These are phyloP conservation scores for Penicillium samsonianum DNA, from an alignment of 495 filamentous ascomycete genomes.

Conservation along the genomic window DNA sequence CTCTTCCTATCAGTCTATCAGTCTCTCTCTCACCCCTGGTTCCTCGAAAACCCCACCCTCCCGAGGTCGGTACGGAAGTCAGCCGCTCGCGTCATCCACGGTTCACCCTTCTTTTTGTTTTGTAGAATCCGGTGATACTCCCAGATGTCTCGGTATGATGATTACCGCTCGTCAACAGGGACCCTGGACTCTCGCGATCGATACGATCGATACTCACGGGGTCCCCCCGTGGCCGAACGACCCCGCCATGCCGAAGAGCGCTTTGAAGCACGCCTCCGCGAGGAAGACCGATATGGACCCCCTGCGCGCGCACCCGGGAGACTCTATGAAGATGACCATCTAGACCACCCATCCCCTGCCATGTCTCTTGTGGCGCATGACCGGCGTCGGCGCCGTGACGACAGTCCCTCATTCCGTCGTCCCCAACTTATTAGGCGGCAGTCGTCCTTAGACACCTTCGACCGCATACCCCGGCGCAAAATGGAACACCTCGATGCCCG, in stretches of 20 bases:
- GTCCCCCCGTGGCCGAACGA: conserved; percentile 45
- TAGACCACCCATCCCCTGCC: conserved; percentile 43
- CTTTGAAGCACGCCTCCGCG: conserved; percentile 54
- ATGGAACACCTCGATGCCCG: conserved; percentile 53
- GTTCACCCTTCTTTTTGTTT: conserved; percentile 17
- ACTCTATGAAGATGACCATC: conserved; percentile 53
- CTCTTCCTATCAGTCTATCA: neutral
- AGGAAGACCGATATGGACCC: conserved; percentile 58
- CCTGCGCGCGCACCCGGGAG: conserved; percentile 50
- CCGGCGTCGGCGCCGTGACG: conserved; percentile 41
- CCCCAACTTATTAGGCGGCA: conserved; percentile 65
- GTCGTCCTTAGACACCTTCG: conserved; percentile 71
- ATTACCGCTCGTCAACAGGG: conserved; percentile 46
- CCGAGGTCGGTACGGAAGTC: conserved; percentile 34
- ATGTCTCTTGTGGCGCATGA: conserved; percentile 43
- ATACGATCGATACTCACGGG: conserved; percentile 46
- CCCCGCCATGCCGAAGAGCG: conserved; percentile 48
- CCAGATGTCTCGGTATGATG: conserved; percentile 51
- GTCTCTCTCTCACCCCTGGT: conserved; percentile 18
- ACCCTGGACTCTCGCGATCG: conserved; percentile 48
- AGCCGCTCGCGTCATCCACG: conserved; percentile 38
- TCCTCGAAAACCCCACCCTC: conserved; percentile 21
- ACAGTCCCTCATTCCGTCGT: conserved; percentile 45
- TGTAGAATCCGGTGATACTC: conserved; percentile 17
- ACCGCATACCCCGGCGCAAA: conserved; percentile 62